Evolutionary conservation across 192 early-diverging fungal genomes (phyloP), one percentile per base, ranked within the genome.

Genomic region (Pilaira anomala): DNA sequence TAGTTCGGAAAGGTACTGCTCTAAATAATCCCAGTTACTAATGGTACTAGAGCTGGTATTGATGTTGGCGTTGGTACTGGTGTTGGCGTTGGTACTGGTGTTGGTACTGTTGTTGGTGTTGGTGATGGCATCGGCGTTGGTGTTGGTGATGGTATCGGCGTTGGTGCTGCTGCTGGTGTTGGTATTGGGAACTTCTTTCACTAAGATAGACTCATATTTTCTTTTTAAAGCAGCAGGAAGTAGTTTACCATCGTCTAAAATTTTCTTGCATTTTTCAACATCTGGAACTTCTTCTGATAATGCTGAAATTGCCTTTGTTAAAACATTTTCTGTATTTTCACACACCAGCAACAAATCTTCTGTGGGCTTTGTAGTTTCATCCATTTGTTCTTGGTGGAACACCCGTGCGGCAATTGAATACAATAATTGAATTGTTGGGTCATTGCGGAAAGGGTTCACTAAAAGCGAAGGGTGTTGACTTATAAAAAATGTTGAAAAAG

Each of bases 401-500:
- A 53, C 51, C 14, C 51, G 51, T 33, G 28, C 28, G n/a, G 51
- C 51, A 53, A 53, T 53, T 33, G 26, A 53, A 53, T 53, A 53
- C 0, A 53, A 18, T 1, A 53, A 18, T 53, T 29, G 51, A 29
- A 53, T 53, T 28, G 51, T 53, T 6, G 28, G 29, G 28, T 53
- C 51, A 29, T 28, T 30, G 14, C 6, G 26, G 28, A 33, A 53
- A 30, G 51, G 48, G 29, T 53, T 53, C 16, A 29, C 28, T 29
- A 53, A 53, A 53, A 53, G 51, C 5, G 51, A 53, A 33, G 51
- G 51, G 28, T 53, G 51, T 33, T 53, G 51, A 53, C 51, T 29
- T 13, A 53, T 33, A 33, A 53, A 29, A 53, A 53, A 53, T 28
- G 25, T 33, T 30, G 51, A 53, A 12, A 53, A 53, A 53, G 51